Evolutionary conservation across 805 yeast species (phyloP).

Genomic region (Metschnikowia continentalis): DNA sequence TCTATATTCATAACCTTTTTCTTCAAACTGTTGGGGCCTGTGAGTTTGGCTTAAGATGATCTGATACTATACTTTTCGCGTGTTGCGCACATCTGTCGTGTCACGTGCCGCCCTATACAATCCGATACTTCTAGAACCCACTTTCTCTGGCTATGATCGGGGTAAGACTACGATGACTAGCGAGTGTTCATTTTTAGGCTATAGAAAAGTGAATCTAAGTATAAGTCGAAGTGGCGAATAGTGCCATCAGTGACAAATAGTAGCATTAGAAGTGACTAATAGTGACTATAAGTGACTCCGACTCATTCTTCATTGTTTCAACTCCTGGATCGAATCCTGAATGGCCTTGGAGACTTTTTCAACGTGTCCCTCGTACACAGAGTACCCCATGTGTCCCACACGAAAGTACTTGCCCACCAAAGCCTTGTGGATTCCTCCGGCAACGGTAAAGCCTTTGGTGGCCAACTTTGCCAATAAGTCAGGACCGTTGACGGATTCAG

Average conservation of each 20-base stretch:
- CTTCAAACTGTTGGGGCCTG: not conserved
- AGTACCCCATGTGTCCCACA: slow-evolving; percentile 94
- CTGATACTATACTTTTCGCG: not conserved
- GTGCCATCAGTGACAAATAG: slow-evolving; percentile 2
- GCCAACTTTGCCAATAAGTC: slow-evolving; percentile 57
- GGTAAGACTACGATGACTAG: not conserved
- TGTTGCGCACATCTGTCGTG: not conserved
- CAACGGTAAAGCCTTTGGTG: slow-evolving; percentile 67
- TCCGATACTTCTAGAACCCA: not conserved
- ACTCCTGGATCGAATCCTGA: slow-evolving; percentile 22
- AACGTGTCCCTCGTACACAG: slow-evolving; percentile 45
- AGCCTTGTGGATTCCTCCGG: slow-evolving; percentile 86
- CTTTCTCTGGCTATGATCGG: not conserved
- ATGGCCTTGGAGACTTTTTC: slow-evolving; percentile 32
- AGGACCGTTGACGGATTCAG: slow-evolving; percentile 67
- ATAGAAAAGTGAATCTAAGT: not conserved
- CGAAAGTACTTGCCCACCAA: slow-evolving; percentile 81
- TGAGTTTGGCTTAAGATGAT: not conserved
- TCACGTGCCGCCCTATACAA: not conserved
- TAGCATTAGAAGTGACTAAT: not conserved
- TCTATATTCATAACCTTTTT: slow-evolving; percentile 39
- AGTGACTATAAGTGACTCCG: slow-evolving; percentile 5
- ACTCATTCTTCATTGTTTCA: slow-evolving; percentile 7
- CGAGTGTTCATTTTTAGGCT: not conserved
- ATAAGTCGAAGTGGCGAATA: not conserved